Conservation (phyloP, 768 basidiomycete species). For the Amanita pseudoporphyria region DNA sequence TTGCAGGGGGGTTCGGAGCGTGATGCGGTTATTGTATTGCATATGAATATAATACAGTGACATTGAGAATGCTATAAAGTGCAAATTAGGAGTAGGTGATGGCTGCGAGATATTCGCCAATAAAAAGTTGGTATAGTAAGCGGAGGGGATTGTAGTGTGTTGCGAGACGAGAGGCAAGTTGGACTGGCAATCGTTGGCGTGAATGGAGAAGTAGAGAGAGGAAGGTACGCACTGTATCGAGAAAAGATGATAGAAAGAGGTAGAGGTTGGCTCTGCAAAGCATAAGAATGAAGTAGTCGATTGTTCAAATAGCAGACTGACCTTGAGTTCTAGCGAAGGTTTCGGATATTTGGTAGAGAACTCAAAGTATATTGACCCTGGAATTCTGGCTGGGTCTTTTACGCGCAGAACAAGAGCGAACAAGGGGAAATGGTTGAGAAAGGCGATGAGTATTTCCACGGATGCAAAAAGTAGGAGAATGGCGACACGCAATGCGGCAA, state of each 20-base stretch:
- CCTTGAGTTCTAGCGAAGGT: conserved; percentile 3
- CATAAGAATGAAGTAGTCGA: conserved; percentile 4
- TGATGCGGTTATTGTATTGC: neutral
- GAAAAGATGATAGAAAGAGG: conserved; percentile 42
- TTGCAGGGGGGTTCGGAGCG: neutral
- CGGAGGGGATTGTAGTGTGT: conserved; percentile 52
- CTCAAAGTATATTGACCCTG: conserved; percentile 41
- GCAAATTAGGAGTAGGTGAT: conserved; percentile 23
- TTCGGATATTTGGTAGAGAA: conserved; percentile 1
- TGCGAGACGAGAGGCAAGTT: conserved; percentile 38
- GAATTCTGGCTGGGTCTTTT: conserved; percentile 78
- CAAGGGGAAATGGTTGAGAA: conserved; percentile 89
- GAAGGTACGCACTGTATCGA: conserved; percentile 40
- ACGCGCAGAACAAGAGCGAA: conserved; percentile 77
- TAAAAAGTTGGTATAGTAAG: conserved; percentile 36
- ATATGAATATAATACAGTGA: neutral
- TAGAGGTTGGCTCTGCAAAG: conserved; percentile 40
- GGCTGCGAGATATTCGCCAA: conserved; percentile 38
- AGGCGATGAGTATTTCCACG: conserved; percentile 57
- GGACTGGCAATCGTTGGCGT: conserved; percentile 23
- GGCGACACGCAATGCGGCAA: conserved; percentile 44
- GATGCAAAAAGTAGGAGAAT: conserved; percentile 50
- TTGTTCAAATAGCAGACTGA: neutral
- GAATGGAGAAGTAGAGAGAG: neutral
- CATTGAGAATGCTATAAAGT: neutral